phyloP scores from a whole-genome alignment of 2,329 filamentous ascomycete species.

The Knufia fluminis region DNA sequence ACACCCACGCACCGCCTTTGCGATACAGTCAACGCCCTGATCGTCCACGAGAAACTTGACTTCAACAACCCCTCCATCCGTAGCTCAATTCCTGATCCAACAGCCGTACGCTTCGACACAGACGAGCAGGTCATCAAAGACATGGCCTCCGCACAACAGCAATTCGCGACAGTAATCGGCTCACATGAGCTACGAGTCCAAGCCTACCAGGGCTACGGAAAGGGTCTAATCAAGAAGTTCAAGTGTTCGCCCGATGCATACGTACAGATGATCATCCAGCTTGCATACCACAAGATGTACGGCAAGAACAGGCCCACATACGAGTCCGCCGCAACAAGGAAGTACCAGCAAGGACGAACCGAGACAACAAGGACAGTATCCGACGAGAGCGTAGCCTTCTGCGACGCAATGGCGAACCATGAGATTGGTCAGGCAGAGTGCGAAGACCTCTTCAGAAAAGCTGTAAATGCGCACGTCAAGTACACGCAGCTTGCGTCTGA shows the following conservation, averaged over 20 bases:
- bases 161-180: conserved; percentile 74
- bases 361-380: conserved; percentile 91
- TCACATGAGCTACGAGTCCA: conserved; percentile 88
- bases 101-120: conserved; percentile 67
- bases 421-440: conserved; percentile 54
- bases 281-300: conserved; percentile 98
- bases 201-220: conserved; percentile 94
- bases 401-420: conserved; percentile 70
- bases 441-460: conserved; percentile 69
- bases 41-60: conserved; percentile 90
- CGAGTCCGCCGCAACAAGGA: conserved; percentile 87
- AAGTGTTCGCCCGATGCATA: conserved; percentile 96
- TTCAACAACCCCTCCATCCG: conserved; percentile 70
- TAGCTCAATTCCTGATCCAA: conserved; percentile 74
- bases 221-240: conserved; percentile 98
- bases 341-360: conserved; percentile 92
- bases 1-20: conserved; percentile 94
- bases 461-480: conserved; percentile 71
- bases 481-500: conserved; percentile 86
- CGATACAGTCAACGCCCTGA: conserved; percentile 84
- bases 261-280: conserved; percentile 96
- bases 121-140: conserved; percentile 64
- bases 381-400: conserved; percentile 85
- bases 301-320: conserved; percentile 96
- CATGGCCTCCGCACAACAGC: conserved; percentile 65